Base-by-base conservation (phyloP, 306 rosid species). In the Sicyos baderoa region DNA sequence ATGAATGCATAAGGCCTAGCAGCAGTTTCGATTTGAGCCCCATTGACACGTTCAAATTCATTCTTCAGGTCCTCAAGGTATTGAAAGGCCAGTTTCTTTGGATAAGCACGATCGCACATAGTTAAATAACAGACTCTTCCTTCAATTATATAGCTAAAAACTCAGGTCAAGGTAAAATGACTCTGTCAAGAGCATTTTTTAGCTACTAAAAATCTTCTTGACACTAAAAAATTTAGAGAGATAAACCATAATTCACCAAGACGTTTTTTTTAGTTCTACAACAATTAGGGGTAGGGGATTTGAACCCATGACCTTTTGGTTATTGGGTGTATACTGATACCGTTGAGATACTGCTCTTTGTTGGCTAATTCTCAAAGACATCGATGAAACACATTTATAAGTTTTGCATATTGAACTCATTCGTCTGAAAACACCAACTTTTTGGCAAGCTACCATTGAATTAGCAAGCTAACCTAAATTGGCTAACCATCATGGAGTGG, bases 1-100 rank as follows among this genome's bases (percentile, higher is more conserved):
- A 94, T 90, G 89, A 94, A 94, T 76, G 99, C 99, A 79, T 94
- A 94, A 57, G 99, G 99, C 81, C 99, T 85, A 60, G 99, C 99
- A 66, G 97, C 99, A 57, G 99, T 94, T 85, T 94, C 99, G 57
- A 94, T 94, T 78, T 94, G 99, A 72, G 90, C 71, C 37, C 90
- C 96, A 71, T 94, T 90, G 19, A 79, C 89, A 71, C 91, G 99
- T 82, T 94, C 99, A 83, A 94, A 94, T 77, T 94, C 99, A 49
- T 90, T 90, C 80, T 86, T 88, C 68, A 94, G 96, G 55, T 94
- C 99, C 84, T 94, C 99, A 79, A 94, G 96, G 84, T 94, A 94
- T 79, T 94, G 99, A 80, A 86, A 94, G 71, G 99, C 99, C 75
- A 94, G 90, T 88, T 94, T 94, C 89, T 94, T 94, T 47, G 99